A percentile compares a stretch with the other conserved stretches of the same genome.
Evolutionary conservation across 73 alveolate species (phyloP).

Genomic region (Urostyla sp.): DNA sequence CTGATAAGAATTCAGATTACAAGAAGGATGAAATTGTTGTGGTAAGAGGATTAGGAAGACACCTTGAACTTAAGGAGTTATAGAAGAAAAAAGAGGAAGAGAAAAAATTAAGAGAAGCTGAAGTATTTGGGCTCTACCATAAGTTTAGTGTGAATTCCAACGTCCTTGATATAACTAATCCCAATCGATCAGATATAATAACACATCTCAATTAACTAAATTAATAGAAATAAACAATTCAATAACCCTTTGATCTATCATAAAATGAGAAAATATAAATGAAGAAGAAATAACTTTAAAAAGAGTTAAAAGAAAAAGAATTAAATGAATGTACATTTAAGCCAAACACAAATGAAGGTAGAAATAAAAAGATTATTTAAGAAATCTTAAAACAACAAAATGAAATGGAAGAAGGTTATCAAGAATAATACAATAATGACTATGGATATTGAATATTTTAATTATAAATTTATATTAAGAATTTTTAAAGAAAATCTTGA

Average conservation of each 20-base stretch:
- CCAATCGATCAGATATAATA: slow-evolving; percentile 17
- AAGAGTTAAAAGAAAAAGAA: slow-evolving; percentile 41
- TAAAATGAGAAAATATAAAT: not conserved
- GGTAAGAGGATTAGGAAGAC: slow-evolving; percentile 67
- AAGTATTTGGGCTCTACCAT: slow-evolving; percentile 61
- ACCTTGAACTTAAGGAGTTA: slow-evolving; percentile 60
- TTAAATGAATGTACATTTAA: slow-evolving; percentile 44
- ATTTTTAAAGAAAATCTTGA: not conserved
- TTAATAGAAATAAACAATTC: slow-evolving; percentile 18
- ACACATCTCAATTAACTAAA: not conserved
- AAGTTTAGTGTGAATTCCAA: slow-evolving; percentile 56
- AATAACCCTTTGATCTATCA: slow-evolving; percentile 54
- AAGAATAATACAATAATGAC: not conserved
- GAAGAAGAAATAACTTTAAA: not conserved
- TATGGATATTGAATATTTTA: not conserved
- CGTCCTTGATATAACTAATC: slow-evolving; percentile 34
- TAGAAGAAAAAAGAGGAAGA: slow-evolving; percentile 52
- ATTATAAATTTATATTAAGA: not conserved
- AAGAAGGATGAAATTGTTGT: slow-evolving; percentile 50
- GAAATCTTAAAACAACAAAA: slow-evolving; percentile 18
- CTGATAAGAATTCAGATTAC: slow-evolving; percentile 20
- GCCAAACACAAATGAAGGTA: slow-evolving; percentile 56
- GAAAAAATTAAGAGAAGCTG: slow-evolving; percentile 56
- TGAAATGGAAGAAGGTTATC: slow-evolving; percentile 29
- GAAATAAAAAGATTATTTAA: slow-evolving; percentile 1